Conservation (phyloP, 768 basidiomycete species). For the Kwoniella europaea region DNA sequence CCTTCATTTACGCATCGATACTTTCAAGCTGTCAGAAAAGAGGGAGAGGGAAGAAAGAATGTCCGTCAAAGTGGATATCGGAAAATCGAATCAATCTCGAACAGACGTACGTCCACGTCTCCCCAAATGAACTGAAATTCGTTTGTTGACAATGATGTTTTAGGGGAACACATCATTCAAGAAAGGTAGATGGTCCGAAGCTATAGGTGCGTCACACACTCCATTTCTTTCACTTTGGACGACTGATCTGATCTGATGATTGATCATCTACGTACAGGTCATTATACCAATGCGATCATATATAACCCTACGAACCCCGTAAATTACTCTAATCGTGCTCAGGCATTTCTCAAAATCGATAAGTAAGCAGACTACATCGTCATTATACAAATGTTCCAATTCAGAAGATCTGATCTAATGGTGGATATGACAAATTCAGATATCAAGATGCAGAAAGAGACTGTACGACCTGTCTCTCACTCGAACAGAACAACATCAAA, state of each 20-base stretch:
- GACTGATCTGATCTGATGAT: not conserved
- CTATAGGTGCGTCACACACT: constrained; percentile 63
- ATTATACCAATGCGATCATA: constrained; percentile 77
- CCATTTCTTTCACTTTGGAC: not conserved
- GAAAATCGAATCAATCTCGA: constrained; percentile 20
- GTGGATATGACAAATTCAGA: constrained; percentile 59
- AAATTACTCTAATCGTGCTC: constrained; percentile 83
- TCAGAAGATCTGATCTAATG: not conserved
- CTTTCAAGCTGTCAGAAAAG: not conserved
- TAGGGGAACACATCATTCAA: constrained; percentile 91
- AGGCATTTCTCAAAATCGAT: constrained; percentile 90
- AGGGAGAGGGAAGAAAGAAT: constrained; percentile 6
- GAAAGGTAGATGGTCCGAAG: constrained; percentile 72
- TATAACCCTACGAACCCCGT: constrained; percentile 75
- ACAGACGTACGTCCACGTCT: constrained; percentile 17
- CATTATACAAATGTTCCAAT: not conserved
- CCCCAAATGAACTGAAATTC: not conserved
- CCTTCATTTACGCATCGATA: not conserved
- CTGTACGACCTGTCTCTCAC: constrained; percentile 68
- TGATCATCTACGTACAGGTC: not conserved
- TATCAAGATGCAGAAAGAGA: constrained; percentile 80
- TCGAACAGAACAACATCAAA: constrained; percentile 71
- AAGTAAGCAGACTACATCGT: constrained; percentile 68
- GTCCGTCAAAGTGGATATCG: constrained; percentile 24
- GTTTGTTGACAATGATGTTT: not conserved